Evolutionary conservation across 2,329 filamentous ascomycete species (phyloP).

Genomic region (Drechslerella stenobrocha): DNA sequence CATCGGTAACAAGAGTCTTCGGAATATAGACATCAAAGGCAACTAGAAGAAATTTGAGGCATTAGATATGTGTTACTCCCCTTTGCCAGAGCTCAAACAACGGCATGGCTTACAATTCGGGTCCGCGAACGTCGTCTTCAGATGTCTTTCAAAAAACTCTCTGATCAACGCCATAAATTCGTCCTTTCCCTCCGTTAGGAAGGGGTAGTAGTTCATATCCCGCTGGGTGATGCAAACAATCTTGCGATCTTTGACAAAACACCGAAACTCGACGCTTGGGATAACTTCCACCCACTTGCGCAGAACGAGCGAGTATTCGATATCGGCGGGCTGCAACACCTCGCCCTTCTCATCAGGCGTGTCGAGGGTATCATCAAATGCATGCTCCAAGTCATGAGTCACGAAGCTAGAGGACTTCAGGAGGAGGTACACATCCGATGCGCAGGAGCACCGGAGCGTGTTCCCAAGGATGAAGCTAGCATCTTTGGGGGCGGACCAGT

Average conservation of each 20-base stretch:
- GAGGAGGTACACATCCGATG: conserved; percentile 90
- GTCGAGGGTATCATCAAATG: conserved; percentile 74
- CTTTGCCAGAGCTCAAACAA: not conserved
- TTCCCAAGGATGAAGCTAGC: conserved; percentile 90
- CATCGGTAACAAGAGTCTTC: conserved; percentile 65
- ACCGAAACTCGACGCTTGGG: conserved; percentile 89
- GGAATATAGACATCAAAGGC: conserved; percentile 93
- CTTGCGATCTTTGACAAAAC: conserved; percentile 81
- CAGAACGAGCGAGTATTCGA: conserved; percentile 79
- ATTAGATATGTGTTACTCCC: not conserved
- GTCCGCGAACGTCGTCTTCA: conserved; percentile 80
- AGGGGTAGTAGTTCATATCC: conserved; percentile 87
- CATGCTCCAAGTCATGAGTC: conserved; percentile 89
- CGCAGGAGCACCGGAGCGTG: conserved; percentile 82
- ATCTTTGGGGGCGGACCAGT: conserved; percentile 97
- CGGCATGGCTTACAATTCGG: conserved; percentile 61
- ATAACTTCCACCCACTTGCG: conserved; percentile 87
- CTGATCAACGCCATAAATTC: conserved; percentile 70
- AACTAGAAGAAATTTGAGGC: conserved; percentile 55
- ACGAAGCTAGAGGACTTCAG: conserved; percentile 94
- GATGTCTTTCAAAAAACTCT: conserved; percentile 73
- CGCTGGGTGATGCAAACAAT: conserved; percentile 84
- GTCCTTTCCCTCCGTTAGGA: conserved; percentile 68
- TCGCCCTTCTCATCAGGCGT: conserved; percentile 50
- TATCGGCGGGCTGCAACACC: conserved; percentile 26